Base-by-base conservation (phyloP, 176 grass and related monocot species). In the Ananas comosus region DNA sequence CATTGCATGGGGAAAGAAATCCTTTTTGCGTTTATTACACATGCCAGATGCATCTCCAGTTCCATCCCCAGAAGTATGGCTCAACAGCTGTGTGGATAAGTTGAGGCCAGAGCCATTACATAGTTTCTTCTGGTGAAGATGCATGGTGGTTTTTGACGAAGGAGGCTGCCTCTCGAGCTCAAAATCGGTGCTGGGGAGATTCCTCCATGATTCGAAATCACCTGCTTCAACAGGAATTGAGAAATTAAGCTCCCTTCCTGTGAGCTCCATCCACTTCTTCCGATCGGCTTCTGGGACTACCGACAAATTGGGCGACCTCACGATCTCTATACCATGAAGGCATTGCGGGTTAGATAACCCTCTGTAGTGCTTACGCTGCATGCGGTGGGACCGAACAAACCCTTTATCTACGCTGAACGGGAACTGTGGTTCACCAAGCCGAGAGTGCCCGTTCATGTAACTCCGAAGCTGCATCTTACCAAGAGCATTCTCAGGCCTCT, bases 401-500 rank as follows among this genome's bases (percentile, higher is more conserved):
- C 92, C 92, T 79, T 96, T 96, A 6, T 96, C 92, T 0, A 68
- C 78, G 18, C 92, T 91, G 70, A 96, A 96, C 1, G 92, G 92
- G 49, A 96, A 96, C 67, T 88, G 92, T 0, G 92, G 92, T 70
- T 91, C 92, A 17, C 92, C 88, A 42, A 91, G 88, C 69, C 92
- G 88, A 0, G 92, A 96, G 72, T 96, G 92, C 49, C 92, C 92
- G 12, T 96, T 96, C 88, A 96, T 96, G 82, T 88, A 96, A 76
- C 92, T 96, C 72, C 92, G 77, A 22, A 96, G 82, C 72, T 96
- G 92, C 92, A 96, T 96, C 85, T 96, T 96, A 50, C 92, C 88
- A 19, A 96, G 88, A 63, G 92, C 85, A 80, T 96, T 96, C 80
- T 96, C 92, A 0, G 92, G 78, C 23, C 83, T 79, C 56, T 96